Base-by-base conservation (phyloP, 1,284 basidiomycete species). In the Malassezia obtusa region DNA sequence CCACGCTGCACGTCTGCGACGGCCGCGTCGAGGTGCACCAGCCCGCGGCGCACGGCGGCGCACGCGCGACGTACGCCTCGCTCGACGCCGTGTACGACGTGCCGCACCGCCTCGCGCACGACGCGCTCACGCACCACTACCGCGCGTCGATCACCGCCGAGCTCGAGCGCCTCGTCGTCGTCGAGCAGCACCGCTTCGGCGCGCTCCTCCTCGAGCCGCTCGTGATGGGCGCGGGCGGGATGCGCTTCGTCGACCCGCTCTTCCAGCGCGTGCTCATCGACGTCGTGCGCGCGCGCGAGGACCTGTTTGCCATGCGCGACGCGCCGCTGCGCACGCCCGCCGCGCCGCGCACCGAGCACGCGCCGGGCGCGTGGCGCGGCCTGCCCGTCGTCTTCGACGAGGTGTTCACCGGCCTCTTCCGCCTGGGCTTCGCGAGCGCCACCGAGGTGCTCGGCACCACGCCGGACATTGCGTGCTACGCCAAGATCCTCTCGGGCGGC, bases 211-310 rank as follows among this genome's bases (percentile, higher is more conserved):
- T 98, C 32, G 92, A 98, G 73, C 92, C 92, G 0, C 80, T 94
- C 14, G 82, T 94, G 26, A 85, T 96, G 80, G 92, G 92, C 14
- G 91, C 92, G 0, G 92, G 89, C 0, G 92, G 92, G 0, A 96
- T 96, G 92, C 79, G 91, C 35, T 96, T 95, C 70, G 89, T 96
- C 43, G 92, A 98, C 68, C 92, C 92, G 1, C 82, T 98, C 31
- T 96, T 92, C 79, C 92, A 98, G 73, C 81, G 87, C 19, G 77
- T 89, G 35, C 76, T 98, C 56, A 78, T 95, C 43, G 88, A 94
- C 63, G 80, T 83, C 3, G 86, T 88, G 6, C 82, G 92, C 30
- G 78, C 77, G 2, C 75, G 75, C 52, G 67, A 64, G 17, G 75
- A 77, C 50, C 63, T 80, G 11, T 81, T 80, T 63, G 68, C 67